These are phyloP conservation scores for Penicillium odoratum DNA, from an alignment of 495 filamentous ascomycete species.

Conservation along the genomic window DNA sequence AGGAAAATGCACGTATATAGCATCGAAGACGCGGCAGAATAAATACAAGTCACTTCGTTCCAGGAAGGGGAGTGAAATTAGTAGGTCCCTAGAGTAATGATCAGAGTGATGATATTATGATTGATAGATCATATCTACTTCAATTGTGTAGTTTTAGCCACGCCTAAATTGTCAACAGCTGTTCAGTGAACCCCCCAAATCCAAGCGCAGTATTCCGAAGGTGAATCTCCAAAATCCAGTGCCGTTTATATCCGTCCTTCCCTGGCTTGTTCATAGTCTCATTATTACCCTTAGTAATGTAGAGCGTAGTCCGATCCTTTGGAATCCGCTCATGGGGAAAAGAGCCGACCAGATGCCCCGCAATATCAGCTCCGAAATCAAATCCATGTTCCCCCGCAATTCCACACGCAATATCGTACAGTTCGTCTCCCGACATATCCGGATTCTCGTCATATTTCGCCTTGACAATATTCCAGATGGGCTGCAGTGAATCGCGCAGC, in stretches of 20 bases:
- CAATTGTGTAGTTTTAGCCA: no score
- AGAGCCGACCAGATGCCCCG: conserved; percentile 44
- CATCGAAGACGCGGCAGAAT: no score
- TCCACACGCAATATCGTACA: conserved; percentile 39
- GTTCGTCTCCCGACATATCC: conserved; percentile 44
- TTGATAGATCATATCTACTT: no score
- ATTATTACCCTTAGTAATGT: conserved; percentile 44
- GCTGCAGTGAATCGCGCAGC: conserved; percentile 45
- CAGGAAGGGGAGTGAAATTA: no score
- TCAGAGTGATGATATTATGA: no score
- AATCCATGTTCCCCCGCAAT: conserved; percentile 26
- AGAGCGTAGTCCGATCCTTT: conserved; percentile 40
- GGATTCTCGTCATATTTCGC: conserved; percentile 30
- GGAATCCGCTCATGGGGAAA: conserved; percentile 53
- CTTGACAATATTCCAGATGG: conserved; percentile 44
- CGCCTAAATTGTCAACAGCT: conserved; percentile 39
- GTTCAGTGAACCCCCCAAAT: conserved; percentile 45
- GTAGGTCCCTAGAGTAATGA: no score
- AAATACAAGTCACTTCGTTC: no score
- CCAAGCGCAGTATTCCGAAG: conserved; percentile 38
- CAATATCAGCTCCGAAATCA: conserved; percentile 43
- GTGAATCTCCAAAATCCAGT: conserved; percentile 56
- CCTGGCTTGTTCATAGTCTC: conserved; percentile 36
- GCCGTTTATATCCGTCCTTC: conserved; percentile 41
- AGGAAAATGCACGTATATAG: no score